Conservation (phyloP, 78 protist genomes). For the Neovahlkampfia damariscottae region DNA sequence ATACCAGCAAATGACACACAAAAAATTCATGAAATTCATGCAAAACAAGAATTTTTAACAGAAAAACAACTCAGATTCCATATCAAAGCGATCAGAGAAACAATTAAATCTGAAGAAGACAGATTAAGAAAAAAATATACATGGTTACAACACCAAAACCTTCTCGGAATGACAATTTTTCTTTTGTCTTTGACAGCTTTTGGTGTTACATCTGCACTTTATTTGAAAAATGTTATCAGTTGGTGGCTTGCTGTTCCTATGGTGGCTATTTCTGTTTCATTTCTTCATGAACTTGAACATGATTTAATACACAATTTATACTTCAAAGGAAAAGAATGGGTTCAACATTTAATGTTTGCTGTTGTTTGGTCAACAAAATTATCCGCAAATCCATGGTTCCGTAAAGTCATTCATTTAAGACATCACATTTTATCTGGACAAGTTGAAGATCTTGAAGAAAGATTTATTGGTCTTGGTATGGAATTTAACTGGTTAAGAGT, state of each 20-base stretch:
- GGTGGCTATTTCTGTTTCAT: background rate
- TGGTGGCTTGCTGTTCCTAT: slow-evolving; percentile 2
- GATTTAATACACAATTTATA: slow-evolving; percentile 6
- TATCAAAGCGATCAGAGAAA: background rate
- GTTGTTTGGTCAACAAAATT: background rate
- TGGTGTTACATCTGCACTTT: background rate
- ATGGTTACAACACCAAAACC: background rate
- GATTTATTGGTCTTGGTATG: background rate
- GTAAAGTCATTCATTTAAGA: background rate
- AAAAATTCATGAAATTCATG: background rate
- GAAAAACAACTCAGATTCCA: background rate
- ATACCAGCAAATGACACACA: no score
- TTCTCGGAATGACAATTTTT: background rate
- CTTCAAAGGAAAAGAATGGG: background rate
- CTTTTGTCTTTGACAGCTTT: background rate
- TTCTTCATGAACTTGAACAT: background rate
- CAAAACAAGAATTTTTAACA: background rate
- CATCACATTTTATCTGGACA: background rate
- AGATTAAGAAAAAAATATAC: background rate
- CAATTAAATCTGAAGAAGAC: background rate
- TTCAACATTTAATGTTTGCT: background rate
- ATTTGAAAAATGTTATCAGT: background rate
- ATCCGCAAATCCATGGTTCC: background rate
- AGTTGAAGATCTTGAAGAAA: background rate
- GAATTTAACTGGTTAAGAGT: background rate